phyloP scores from a whole-genome alignment of 148 eudicot genomes.

The Rheum nobile region DNA sequence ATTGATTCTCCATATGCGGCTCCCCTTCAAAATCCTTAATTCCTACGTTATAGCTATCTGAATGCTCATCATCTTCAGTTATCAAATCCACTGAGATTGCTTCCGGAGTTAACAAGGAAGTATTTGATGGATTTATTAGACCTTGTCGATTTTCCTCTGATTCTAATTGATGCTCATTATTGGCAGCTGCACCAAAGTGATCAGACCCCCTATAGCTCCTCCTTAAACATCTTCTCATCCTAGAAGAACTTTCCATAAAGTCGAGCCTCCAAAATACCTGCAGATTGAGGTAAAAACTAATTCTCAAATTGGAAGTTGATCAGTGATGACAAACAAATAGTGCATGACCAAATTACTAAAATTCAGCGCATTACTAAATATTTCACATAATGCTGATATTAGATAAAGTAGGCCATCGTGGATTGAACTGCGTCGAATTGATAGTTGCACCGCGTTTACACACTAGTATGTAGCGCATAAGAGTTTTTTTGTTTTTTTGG shows the following conservation, averaged over 20 bases:
- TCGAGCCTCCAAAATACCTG: conserved; percentile 97
- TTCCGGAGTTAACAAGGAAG: conserved; percentile 68
- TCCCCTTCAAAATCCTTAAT: conserved; percentile 32
- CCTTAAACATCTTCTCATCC: conserved; percentile 81
- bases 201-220: conserved; percentile 76
- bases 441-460: too few relatives aligned
- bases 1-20: conserved; percentile 34
- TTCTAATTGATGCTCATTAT: conserved; percentile 50
- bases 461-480: too few relatives aligned
- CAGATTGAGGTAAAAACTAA: background rate
- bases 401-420: background rate
- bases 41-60: conserved; percentile 25
- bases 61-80: conserved; percentile 65
- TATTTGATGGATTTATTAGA: conserved; percentile 50
- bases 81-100: conserved; percentile 62
- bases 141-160: conserved; percentile 25
- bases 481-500: too few relatives aligned
- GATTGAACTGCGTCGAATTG: too few relatives aligned
- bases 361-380: background rate
- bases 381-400: background rate
- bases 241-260: conserved; percentile 72
- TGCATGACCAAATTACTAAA: background rate
- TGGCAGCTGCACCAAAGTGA: conserved; percentile 85
- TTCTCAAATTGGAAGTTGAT: background rate
- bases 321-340: background rate